A percentile compares a stretch with the other conserved stretches of the same genome.
Evolutionary conservation across 164 flowering plant species (phyloP).

Genomic region (Euptelea pleiosperma): DNA sequence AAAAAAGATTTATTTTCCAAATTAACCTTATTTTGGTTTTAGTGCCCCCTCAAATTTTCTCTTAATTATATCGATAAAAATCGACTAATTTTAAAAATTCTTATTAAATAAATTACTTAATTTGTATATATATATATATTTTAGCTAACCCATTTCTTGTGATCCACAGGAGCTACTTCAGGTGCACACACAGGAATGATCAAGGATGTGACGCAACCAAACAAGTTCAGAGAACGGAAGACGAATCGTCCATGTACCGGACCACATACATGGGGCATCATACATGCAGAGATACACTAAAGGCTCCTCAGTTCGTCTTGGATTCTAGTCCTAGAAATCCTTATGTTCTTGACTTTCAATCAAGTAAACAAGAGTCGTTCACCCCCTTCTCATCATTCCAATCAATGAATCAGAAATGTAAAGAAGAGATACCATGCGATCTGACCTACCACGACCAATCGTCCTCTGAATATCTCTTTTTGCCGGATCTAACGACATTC

Average conservation of each 20-base stretch:
- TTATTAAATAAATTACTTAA: too few species aligned
- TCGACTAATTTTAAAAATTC: too few species aligned
- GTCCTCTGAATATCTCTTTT: neutral
- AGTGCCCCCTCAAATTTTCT: too few species aligned
- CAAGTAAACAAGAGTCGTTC: slow-evolving; percentile 4
- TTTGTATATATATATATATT: too few species aligned
- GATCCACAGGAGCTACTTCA: slow-evolving; percentile 40
- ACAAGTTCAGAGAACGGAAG: slow-evolving; percentile 32
- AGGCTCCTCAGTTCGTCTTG: slow-evolving; percentile 17
- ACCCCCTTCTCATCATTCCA: slow-evolving; percentile 2
- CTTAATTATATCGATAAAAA: too few species aligned
- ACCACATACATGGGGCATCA: slow-evolving; percentile 55
- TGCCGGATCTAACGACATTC: slow-evolving; percentile 18
- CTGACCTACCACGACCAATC: slow-evolving; percentile 2
- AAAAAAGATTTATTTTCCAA: too few species aligned
- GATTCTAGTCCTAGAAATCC: slow-evolving; percentile 16
- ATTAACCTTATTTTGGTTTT: too few species aligned
- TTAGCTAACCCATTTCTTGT: neutral
- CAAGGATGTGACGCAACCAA: slow-evolving; percentile 37
- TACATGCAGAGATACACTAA: slow-evolving; percentile 40
- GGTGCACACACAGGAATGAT: slow-evolving; percentile 47
- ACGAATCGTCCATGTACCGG: slow-evolving; percentile 28
- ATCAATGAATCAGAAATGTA: neutral
- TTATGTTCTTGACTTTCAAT: slow-evolving; percentile 11
- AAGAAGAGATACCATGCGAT: neutral